Base-by-base conservation (phyloP, 768 basidiomycete species). In the Chalciporus sphaerocephalus region DNA sequence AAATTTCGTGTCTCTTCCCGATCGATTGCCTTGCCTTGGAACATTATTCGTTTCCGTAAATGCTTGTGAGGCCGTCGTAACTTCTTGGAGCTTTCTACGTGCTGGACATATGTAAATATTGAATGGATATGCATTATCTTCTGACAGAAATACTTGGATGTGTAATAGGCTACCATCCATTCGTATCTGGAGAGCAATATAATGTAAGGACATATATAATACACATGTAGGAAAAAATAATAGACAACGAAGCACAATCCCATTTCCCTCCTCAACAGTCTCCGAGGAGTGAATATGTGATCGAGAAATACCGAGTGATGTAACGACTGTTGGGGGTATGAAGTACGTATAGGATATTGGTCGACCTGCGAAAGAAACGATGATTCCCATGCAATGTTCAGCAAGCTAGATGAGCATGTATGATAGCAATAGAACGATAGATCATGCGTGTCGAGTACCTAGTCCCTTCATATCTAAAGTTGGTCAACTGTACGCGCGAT, bases 241-340 rank as follows among this genome's bases (percentile, higher is more conserved):
- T 64, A 51, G 44, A 64, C 62, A 67, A 50, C 9, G 44, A 51
- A 50, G 32, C 41, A 47, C 46, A 40, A 44, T 40, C 30, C 55
- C 55, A 33, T 25, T 47, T 43, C 46, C 43, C 48, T 38, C 25
- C 50, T 17, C 24, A 42, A 39, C 35, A 16, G 33, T 34, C 40
- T 24, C 32, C 41, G 27, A 40, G 38, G 13, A 20, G 39, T 40
- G 39, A 23, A 20, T 2, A 47, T 44, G 46, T 34, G 43, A 44
- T 37, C 32, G 41, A 37, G 36, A 46, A 32, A 28, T 40, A 62
- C 28, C 55, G 28, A 45, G 41, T 39, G 47, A 53, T 37, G 51
- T 60, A 64, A 63, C 41, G 65, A 64, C 58, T 37, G 62, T 65
- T 40, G 44, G 38, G 62, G 60, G 55, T 65, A 67, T 64, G 47